Percentiles rank a stretch among this genome's conserved stretches.
phyloP scores from a whole-genome alignment of 2,329 filamentous ascomycete species.

The Juglanconis juglandina region DNA sequence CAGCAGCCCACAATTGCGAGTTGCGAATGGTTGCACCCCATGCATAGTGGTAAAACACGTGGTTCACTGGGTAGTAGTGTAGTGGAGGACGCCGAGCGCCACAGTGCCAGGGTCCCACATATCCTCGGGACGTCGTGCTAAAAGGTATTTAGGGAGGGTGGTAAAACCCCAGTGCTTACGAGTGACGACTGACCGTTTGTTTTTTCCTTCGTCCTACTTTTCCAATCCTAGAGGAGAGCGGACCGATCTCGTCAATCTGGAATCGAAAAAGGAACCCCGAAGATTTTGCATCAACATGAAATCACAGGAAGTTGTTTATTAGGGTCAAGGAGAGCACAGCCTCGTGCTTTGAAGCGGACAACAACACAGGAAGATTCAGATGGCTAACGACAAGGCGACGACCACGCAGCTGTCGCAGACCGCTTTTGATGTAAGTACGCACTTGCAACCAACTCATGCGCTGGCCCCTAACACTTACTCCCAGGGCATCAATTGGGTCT shows the following conservation, averaged over 20 bases:
- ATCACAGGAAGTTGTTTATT: not conserved
- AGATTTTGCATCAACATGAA: not conserved
- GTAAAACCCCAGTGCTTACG: not conserved
- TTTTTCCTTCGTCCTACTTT: too few relatives aligned
- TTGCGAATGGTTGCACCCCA: too few relatives aligned
- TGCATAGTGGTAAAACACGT: too few relatives aligned
- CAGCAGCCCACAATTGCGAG: too few relatives aligned
- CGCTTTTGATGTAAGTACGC: conserved; percentile 9
- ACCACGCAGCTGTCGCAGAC: conserved; percentile 10
- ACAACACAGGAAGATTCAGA: not conserved
- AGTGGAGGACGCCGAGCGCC: too few relatives aligned
- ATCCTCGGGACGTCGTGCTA: too few relatives aligned
- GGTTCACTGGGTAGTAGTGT: too few relatives aligned
- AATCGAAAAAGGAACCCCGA: too few relatives aligned
- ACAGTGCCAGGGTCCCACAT: too few relatives aligned
- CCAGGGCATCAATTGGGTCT: conserved; percentile 16
- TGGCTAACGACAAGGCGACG: conserved; percentile 2
- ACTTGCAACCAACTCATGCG: too few relatives aligned
- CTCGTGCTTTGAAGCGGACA: not conserved
- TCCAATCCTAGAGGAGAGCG: not conserved
- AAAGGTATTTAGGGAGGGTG: not conserved
- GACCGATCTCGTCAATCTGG: not conserved
- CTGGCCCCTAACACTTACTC: not conserved
- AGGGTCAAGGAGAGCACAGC: not conserved
- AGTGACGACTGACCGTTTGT: not conserved